Percentiles rank a stretch among this genome's conserved stretches.
Evolutionary conservation across 2,329 filamentous ascomycete species (phyloP).

Genomic region (Aschersonia sp.): DNA sequence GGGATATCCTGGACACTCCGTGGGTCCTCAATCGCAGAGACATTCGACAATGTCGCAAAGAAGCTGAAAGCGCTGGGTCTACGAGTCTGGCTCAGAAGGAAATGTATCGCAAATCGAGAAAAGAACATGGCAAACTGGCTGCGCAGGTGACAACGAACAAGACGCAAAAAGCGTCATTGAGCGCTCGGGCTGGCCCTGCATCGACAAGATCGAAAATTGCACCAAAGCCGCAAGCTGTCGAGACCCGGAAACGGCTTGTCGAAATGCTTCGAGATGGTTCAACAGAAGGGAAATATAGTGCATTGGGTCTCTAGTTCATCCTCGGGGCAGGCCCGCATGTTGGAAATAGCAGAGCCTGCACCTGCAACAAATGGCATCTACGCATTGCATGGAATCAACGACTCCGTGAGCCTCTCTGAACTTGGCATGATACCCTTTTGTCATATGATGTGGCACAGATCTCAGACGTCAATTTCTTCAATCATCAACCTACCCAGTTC

Average conservation of each 20-base stretch:
- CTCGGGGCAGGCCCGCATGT: not conserved
- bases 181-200: slow-evolving; percentile 2
- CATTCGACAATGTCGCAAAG: slow-evolving; percentile 33
- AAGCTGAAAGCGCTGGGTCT: slow-evolving; percentile 23
- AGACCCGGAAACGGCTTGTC: slow-evolving; percentile 8
- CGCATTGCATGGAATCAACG: too few relatives aligned
- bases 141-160: not conserved
- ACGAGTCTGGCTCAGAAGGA: slow-evolving; percentile 6
- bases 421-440: too few relatives aligned
- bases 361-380: too few relatives aligned
- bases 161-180: not conserved
- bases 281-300: slow-evolving; percentile 17
- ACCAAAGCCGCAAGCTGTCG: not conserved
- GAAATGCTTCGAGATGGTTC: slow-evolving; percentile 14
- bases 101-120: slow-evolving; percentile 9
- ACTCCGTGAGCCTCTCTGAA: too few relatives aligned
- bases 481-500: too few relatives aligned
- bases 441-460: too few relatives aligned
- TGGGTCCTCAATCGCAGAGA: slow-evolving; percentile 39
- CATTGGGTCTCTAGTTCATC: slow-evolving; percentile 17
- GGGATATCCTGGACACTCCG: slow-evolving; percentile 31
- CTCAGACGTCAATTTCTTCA: too few relatives aligned
- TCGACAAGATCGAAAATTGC: not conserved
- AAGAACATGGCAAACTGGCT: not conserved
- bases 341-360: too few relatives aligned